Evolutionary conservation across 306 rosid species (phyloP).

Genomic region (Comarum palustre): DNA sequence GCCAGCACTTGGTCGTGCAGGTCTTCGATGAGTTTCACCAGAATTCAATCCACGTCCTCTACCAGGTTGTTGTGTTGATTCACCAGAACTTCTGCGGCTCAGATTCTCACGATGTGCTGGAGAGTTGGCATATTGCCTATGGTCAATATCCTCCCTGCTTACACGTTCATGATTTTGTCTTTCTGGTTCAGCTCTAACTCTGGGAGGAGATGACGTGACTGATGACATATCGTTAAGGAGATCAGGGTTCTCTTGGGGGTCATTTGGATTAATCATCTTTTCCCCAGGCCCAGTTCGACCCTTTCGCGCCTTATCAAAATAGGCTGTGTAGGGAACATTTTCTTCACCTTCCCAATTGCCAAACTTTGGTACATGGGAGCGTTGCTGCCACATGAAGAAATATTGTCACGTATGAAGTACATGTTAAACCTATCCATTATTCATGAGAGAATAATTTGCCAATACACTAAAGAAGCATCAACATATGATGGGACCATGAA

Average conservation of each 20-base stretch:
- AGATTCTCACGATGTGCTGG: slow-evolving; percentile 53
- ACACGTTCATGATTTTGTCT: slow-evolving; percentile 36
- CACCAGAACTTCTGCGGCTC: slow-evolving; percentile 39
- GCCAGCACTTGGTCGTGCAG: slow-evolving; percentile 50
- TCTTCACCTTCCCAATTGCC: slow-evolving; percentile 86
- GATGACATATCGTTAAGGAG: slow-evolving; percentile 37
- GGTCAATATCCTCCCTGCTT: slow-evolving; percentile 58
- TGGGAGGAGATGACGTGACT: slow-evolving; percentile 46
- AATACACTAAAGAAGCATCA: slow-evolving; percentile 6
- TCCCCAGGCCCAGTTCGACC: slow-evolving; percentile 66
- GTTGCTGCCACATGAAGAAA: slow-evolving; percentile 61
- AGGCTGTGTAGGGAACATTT: slow-evolving; percentile 88
- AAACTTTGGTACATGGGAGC: slow-evolving; percentile 79
- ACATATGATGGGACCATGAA: not conserved
- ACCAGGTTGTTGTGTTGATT: slow-evolving; percentile 35
- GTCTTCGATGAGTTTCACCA: slow-evolving; percentile 54
- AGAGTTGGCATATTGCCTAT: slow-evolving; percentile 48
- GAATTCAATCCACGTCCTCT: slow-evolving; percentile 47
- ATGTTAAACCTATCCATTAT: slow-evolving; percentile 16
- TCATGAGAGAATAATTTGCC: not conserved
- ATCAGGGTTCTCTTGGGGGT: slow-evolving; percentile 66
- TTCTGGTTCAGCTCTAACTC: slow-evolving; percentile 31
- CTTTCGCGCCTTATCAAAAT: slow-evolving; percentile 83
- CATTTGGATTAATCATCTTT: slow-evolving; percentile 79
- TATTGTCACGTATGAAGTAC: slow-evolving; percentile 18